Evolutionary conservation across 495 filamentous ascomycete genomes (phyloP).

Genomic region (Podospora tetraspora): DNA sequence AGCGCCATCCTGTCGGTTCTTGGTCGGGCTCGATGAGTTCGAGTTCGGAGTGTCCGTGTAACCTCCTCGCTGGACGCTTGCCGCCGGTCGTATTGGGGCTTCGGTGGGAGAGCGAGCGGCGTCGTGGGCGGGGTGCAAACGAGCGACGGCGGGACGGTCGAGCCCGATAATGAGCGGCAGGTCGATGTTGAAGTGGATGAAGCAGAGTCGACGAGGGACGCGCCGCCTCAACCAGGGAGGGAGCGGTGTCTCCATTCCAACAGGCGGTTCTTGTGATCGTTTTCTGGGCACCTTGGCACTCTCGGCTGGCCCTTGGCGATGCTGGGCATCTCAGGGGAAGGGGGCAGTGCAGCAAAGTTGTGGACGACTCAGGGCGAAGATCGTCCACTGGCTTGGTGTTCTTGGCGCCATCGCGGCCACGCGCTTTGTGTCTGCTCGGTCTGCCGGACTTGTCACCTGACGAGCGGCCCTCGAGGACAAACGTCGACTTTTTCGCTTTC

Average conservation of each 20-base stretch:
- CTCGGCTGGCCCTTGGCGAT: conserved; percentile 22
- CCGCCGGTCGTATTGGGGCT: background rate
- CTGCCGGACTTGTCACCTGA: background rate
- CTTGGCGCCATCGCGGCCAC: conserved; percentile 12
- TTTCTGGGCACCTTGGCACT: conserved; percentile 14
- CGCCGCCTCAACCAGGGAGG: background rate
- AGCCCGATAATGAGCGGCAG: background rate
- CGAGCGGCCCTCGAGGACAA: background rate
- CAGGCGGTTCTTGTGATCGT: background rate
- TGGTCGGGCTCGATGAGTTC: background rate
- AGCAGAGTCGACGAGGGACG: background rate
- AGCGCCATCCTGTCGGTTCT: background rate
- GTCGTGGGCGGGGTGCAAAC: background rate
- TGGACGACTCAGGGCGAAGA: conserved; percentile 6
- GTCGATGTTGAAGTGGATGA: background rate
- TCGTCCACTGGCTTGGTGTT: conserved; percentile 6
- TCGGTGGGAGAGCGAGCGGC: too few relatives aligned
- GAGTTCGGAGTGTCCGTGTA: background rate
- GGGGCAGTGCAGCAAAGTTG: conserved; percentile 19
- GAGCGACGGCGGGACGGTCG: background rate
- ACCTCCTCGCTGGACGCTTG: background rate
- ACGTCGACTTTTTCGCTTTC: background rate
- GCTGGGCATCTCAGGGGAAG: conserved; percentile 9
- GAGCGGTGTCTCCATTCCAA: background rate
- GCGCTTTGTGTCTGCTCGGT: background rate